Conservation (phyloP, 2,329 filamentous ascomycete genomes). For the Penicillium aurantiogriseum region DNA sequence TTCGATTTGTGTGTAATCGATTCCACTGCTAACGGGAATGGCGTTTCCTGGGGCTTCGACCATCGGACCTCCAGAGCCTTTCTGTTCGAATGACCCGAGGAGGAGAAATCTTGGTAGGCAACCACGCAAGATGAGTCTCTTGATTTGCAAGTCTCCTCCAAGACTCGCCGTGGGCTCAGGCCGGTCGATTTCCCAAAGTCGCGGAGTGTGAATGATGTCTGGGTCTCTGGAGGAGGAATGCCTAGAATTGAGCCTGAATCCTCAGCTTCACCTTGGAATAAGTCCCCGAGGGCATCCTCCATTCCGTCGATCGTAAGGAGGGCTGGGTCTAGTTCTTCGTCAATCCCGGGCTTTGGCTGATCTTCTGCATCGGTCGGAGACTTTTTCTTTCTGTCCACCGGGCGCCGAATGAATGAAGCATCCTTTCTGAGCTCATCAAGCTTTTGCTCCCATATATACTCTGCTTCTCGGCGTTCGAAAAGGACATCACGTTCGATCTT, state of each 20-base stretch:
- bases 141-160: conserved; percentile 86
- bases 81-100: conserved; percentile 70
- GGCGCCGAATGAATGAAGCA: conserved; percentile 40
- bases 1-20: conserved; percentile 47
- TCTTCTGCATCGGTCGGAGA: conserved; percentile 51
- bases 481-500: conserved; percentile 75
- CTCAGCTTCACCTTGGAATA: conserved; percentile 52
- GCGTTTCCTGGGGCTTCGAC: conserved; percentile 68
- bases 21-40: conserved; percentile 44
- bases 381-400: conserved; percentile 23
- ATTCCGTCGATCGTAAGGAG: conserved; percentile 32
- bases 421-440: conserved; percentile 63
- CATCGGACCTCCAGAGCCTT: conserved; percentile 73
- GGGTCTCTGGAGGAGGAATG: conserved; percentile 36
- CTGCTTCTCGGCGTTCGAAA: conserved; percentile 66
- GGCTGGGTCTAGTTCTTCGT: conserved; percentile 19
- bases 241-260: conserved; percentile 40
- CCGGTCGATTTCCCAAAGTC: conserved; percentile 85
- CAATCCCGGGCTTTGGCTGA: conserved; percentile 24
- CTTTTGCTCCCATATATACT: conserved; percentile 63
- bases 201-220: conserved; percentile 56
- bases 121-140: conserved; percentile 63
- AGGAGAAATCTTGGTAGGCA: conserved; percentile 67
- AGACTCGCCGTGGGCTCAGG: conserved; percentile 68
- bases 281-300: conserved; percentile 50